Percentiles rank a stretch among this genome's conserved stretches.
Conservation (phyloP, 306 rosid species). For the Lupinus albus region DNA sequence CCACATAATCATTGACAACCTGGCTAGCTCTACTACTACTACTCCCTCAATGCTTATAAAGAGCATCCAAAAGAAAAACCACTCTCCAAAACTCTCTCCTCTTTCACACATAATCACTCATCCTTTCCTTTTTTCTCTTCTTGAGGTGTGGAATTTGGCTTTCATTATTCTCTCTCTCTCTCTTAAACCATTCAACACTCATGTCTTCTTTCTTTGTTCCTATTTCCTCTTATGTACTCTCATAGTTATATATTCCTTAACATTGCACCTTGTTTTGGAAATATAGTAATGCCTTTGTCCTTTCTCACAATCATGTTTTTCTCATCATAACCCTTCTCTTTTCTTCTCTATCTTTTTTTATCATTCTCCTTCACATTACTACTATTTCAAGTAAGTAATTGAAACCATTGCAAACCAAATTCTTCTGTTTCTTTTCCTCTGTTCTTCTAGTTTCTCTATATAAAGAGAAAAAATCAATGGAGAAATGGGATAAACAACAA, state of each 20-base stretch:
- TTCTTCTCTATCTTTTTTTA: constrained; percentile 6
- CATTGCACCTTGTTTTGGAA: constrained; percentile 48
- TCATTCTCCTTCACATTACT: neutral
- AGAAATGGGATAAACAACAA: constrained; percentile 55
- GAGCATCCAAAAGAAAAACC: constrained; percentile 48
- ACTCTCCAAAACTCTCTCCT: constrained; percentile 45
- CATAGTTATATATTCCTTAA: constrained; percentile 38
- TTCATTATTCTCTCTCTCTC: constrained; percentile 52
- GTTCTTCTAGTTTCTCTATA: constrained; percentile 12
- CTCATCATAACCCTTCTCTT: constrained; percentile 32
- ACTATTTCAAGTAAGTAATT: constrained; percentile 60
- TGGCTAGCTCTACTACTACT: neutral
- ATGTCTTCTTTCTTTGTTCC: constrained; percentile 55
- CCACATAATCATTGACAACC: constrained; percentile 56
- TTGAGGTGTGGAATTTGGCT: constrained; percentile 81
- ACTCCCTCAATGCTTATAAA: constrained; percentile 52
- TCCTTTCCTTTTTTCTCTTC: constrained; percentile 52
- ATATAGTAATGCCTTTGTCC: constrained; percentile 42
- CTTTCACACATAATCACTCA: constrained; percentile 50
- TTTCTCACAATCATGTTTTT: constrained; percentile 52
- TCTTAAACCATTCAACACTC: constrained; percentile 50
- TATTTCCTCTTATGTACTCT: constrained; percentile 38
- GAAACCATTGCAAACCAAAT: constrained; percentile 41
- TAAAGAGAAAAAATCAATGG: constrained; percentile 51
- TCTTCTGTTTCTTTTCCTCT: neutral